Percentiles rank a stretch among this genome's conserved stretches.
phyloP scores from a whole-genome alignment of 192 early-diverging fungal species.

The Coemansia sp. region DNA sequence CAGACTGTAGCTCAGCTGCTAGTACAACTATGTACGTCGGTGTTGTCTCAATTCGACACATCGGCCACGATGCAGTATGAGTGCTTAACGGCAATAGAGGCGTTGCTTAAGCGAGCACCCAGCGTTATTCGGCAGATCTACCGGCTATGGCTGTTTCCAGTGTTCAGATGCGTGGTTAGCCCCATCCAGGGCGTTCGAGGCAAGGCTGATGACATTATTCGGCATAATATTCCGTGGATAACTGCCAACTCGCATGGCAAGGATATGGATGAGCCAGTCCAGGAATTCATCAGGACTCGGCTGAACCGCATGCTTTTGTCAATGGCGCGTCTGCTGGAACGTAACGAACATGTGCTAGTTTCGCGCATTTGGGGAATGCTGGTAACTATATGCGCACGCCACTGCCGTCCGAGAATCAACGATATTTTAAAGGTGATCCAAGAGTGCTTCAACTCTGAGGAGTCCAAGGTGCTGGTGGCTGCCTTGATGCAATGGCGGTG shows the following conservation, averaged over 20 bases:
- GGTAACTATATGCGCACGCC: conserved; percentile 30
- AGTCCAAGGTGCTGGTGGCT: conserved; percentile 18
- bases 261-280: conserved; percentile 21
- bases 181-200: conserved; percentile 35
- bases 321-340: conserved; percentile 18
- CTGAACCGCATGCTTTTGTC: conserved; percentile 16
- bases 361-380: conserved; percentile 49
- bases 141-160: conserved; percentile 40
- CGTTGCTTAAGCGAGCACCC: conserved; percentile 28
- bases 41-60: conserved; percentile 12
- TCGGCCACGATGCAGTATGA: conserved; percentile 39
- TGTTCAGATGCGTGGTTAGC: conserved; percentile 33
- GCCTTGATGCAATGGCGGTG: conserved; percentile 52
- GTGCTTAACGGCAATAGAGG: conserved; percentile 36
- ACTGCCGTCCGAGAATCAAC: conserved; percentile 23
- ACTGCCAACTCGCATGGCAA: conserved; percentile 33
- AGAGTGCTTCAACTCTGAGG: conserved; percentile 39
- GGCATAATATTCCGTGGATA: conserved; percentile 50
- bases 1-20: conserved; percentile 15
- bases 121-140: conserved; percentile 21
- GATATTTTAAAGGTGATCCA: conserved; percentile 28
- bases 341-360: conserved; percentile 22
- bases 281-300: conserved; percentile 16
- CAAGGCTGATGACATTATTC: conserved; percentile 39
- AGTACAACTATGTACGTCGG: conserved; percentile 11